Percentiles rank a stretch among this genome's conserved stretches.
Conservation (phyloP, 2,329 filamentous ascomycete genomes). For the Nannizzia gypsea region DNA sequence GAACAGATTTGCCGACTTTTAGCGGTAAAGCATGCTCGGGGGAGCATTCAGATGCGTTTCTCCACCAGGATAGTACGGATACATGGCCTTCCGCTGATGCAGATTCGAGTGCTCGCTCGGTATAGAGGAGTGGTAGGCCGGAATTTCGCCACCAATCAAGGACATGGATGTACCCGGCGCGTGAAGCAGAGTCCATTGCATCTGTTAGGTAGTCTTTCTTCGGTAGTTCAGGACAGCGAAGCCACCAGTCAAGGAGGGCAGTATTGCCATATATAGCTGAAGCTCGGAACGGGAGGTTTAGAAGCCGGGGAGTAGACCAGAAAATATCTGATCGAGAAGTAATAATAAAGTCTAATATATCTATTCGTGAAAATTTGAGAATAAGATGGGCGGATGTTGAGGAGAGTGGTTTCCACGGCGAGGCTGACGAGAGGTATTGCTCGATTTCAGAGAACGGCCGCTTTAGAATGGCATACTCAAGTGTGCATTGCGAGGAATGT, state of each 20-base stretch:
- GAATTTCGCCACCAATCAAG: conserved; percentile 87
- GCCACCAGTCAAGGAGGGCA: conserved; percentile 86
- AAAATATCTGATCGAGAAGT: conserved; percentile 61
- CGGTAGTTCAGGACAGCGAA: conserved; percentile 65
- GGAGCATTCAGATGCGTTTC: conserved; percentile 52
- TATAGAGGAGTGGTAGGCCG: conserved; percentile 70
- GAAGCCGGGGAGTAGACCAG: conserved; percentile 70
- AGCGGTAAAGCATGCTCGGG: conserved; percentile 46
- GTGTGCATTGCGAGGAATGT: conserved; percentile 57
- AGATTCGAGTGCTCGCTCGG: conserved; percentile 74
- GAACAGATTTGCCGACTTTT: conserved; percentile 73
- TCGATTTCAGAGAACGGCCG: conserved; percentile 60
- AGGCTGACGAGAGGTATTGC: conserved; percentile 55
- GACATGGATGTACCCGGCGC: conserved; percentile 71
- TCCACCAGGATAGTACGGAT: conserved; percentile 90
- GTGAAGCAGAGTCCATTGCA: conserved; percentile 76
- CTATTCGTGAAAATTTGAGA: conserved; percentile 76
- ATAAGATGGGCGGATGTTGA: conserved; percentile 75
- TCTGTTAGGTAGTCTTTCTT: conserved; percentile 79
- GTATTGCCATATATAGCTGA: conserved; percentile 75
- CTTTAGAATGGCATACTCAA: conserved; percentile 76
- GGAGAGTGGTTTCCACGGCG: conserved; percentile 63
- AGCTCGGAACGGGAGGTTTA: conserved; percentile 75
- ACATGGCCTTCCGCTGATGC: conserved; percentile 75
- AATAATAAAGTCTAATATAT: conserved; percentile 63